phyloP scores from a whole-genome alignment of 495 filamentous ascomycete genomes.

The Tuber melanosporum region DNA sequence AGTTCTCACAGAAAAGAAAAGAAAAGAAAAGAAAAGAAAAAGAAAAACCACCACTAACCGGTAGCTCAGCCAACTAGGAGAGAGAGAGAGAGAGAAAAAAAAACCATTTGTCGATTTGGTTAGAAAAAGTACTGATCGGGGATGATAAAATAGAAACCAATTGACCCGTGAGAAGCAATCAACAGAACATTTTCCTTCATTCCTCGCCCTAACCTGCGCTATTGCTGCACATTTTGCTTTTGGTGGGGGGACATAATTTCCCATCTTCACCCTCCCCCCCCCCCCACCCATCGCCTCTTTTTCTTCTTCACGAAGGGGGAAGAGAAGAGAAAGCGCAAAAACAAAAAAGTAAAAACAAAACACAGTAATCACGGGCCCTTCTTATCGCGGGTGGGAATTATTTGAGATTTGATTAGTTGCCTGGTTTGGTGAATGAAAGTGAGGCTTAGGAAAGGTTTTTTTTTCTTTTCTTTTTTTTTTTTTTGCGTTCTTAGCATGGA shows the following conservation, averaged over 20 bases:
- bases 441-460: neutral
- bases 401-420: slow-evolving; percentile 4
- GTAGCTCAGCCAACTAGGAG: neutral
- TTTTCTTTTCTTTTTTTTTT: neutral
- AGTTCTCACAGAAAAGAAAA: neutral
- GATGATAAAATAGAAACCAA: neutral
- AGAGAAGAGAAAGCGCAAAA: neutral
- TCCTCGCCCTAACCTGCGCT: slow-evolving; percentile 1
- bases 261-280: neutral
- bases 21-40: neutral
- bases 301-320: neutral
- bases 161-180: neutral
- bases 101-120: neutral
- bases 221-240: slow-evolving; percentile 6
- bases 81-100: neutral
- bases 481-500: neutral
- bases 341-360: slow-evolving; percentile 3
- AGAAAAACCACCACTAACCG: neutral
- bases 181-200: too few relatives aligned
- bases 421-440: neutral
- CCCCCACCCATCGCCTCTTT: neutral
- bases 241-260: slow-evolving; percentile 3
- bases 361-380: slow-evolving; percentile 3
- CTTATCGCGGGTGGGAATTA: slow-evolving; percentile 1
- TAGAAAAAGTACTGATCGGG: neutral